Evolutionary conservation across 2,329 filamentous ascomycete species (phyloP), one percentile per base, ranked within the genome.

Genomic region (Calonectria crousiana): DNA sequence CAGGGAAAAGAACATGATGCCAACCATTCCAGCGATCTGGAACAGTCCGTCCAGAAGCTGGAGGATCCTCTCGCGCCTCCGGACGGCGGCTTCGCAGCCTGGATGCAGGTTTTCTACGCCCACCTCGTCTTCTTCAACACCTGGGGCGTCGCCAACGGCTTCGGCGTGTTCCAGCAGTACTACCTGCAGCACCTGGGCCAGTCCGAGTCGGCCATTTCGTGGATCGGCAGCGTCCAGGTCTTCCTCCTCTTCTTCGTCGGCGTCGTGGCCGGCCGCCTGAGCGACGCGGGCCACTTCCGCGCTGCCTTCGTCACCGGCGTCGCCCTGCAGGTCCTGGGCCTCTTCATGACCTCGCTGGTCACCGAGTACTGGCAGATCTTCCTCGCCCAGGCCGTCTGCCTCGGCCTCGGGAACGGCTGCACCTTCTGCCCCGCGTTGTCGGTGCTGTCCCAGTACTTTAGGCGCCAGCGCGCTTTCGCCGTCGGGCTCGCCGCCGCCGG

Each of bases 401-500:
- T 87, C 8, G 89, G 89, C 0, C 69, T 89, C 1, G 90, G 90
- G 0, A 87, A 88, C 26, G 92, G 91, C 0, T 87, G 88, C 67
- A 84, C 91, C 10, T 92, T 91, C 79, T 87, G 90, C 14, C 89
- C 92, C 0, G 87, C 89, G 4, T 85, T 93, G 28, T 90, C 91
- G 13, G 86, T 93, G 11, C 82, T 93, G 16, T 89, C 91, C 0
- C 89, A 91, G n/a, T 93, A 93, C 75, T 93, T 93, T 79, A 86
- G 86, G 44, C 86, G 85, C 51, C 87, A 86, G 69, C 86, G 90
- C 71, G 88, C 88, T 0, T 82, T 93, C 4, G 91, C 90, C 6
- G 89, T 92, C 51, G 92, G 92, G 2, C 79, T 93, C 2, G 88
- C 90, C 3, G 90, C 91, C 1, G 88, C 88, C 0, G 92, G 92